phyloP scores from a whole-genome alignment of 768 basidiomycete genomes.

The Xerocomus potaroensis region DNA sequence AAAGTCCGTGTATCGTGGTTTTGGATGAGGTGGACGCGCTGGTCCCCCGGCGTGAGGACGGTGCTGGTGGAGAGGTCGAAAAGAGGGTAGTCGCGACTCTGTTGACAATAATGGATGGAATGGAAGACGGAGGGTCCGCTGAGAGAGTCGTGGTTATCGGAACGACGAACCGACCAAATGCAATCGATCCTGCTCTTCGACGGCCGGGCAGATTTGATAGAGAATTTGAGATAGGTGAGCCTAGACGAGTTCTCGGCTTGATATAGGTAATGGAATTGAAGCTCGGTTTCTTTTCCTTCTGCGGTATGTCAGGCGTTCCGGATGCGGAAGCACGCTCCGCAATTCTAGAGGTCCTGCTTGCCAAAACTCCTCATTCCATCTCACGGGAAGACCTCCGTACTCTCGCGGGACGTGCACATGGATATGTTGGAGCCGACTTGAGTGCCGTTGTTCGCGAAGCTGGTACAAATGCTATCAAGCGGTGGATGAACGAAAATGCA shows the following conservation, averaged over 20 bases:
- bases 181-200: constrained; percentile 89
- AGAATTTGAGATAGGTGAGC: constrained; percentile 89
- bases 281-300: neutral
- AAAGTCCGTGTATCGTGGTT: constrained; percentile 89
- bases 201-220: constrained; percentile 90
- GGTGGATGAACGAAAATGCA: constrained; percentile 46
- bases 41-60: constrained; percentile 85
- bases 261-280: neutral
- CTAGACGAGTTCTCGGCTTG: neutral
- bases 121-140: constrained; percentile 44
- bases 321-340: constrained; percentile 79
- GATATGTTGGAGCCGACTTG: constrained; percentile 96
- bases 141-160: constrained; percentile 89
- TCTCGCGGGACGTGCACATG: constrained; percentile 80
- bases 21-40: constrained; percentile 96
- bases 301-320: constrained; percentile 63
- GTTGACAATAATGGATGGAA: constrained; percentile 92
- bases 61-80: constrained; percentile 92
- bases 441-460: constrained; percentile 90
- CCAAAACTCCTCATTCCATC: constrained; percentile 75
- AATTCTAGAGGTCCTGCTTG: constrained; percentile 82
- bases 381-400: constrained; percentile 52
- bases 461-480: constrained; percentile 87
- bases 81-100: constrained; percentile 93
- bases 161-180: constrained; percentile 93